Evolutionary conservation across 148 eudicot species (phyloP).

Genomic region (Amaranthus palmeri): DNA sequence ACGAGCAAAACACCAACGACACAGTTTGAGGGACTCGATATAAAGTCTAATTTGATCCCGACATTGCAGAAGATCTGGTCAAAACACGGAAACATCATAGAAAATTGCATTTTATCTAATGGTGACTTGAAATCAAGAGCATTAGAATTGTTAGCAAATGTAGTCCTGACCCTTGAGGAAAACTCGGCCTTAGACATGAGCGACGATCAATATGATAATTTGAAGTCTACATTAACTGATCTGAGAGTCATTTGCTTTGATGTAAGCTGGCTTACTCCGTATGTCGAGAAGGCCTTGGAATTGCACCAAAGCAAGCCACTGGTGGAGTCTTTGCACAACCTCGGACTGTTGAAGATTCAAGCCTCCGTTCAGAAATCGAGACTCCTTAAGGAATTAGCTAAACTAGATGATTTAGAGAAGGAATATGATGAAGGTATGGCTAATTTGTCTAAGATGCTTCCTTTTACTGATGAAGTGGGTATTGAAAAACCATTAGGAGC

Average conservation of each 20-base stretch:
- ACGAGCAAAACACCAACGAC: background rate
- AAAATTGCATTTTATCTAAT: background rate
- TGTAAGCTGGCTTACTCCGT: constrained; percentile 8
- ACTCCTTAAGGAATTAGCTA: background rate
- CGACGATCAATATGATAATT: background rate
- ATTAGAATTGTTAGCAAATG: constrained; percentile 6
- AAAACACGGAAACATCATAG: constrained; percentile 11
- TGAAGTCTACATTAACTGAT: constrained; percentile 2
- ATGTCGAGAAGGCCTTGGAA: constrained; percentile 2
- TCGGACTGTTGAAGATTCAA: background rate
- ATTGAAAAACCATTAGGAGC: constrained; percentile 9
- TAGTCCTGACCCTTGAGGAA: background rate
- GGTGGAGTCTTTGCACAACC: background rate
- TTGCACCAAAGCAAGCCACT: constrained; percentile 12
- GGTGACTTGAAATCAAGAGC: background rate
- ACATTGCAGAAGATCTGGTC: constrained; percentile 11
- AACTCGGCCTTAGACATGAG: constrained; percentile 5
- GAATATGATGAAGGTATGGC: constrained; percentile 1
- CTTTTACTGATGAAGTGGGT: background rate
- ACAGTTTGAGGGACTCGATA: constrained; percentile 3
- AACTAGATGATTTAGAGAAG: constrained; percentile 4
- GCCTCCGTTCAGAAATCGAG: background rate
- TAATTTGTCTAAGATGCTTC: background rate
- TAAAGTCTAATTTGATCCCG: constrained; percentile 3
- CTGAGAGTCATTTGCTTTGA: constrained; percentile 1